Evolutionary conservation across 192 early-diverging fungal species (phyloP).

Genomic region (Linnemannia elongata): DNA sequence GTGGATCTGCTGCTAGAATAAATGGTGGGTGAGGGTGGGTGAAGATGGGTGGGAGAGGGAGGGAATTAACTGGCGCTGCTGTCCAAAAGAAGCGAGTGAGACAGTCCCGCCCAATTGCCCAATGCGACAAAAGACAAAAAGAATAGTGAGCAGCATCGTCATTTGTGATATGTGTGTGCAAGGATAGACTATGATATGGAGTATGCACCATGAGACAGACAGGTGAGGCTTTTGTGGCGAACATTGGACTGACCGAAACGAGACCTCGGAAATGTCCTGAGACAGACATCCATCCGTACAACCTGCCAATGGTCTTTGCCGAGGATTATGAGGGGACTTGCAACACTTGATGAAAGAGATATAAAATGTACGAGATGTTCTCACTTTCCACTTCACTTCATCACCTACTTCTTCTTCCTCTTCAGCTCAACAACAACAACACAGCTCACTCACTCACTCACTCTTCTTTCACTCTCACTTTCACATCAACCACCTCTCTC

Average conservation of each 20-base stretch:
- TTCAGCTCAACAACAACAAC: conserved; percentile 14
- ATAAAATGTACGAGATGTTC: not conserved
- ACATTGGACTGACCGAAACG: not conserved
- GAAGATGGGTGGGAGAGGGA: not conserved
- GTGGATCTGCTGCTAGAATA: not conserved
- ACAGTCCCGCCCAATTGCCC: not conserved
- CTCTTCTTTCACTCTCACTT: not conserved
- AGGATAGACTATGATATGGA: too few relatives aligned
- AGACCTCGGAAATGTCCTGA: not conserved
- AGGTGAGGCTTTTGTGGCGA: too few relatives aligned
- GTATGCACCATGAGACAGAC: too few relatives aligned
- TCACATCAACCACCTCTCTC: too few relatives aligned
- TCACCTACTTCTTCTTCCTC: not conserved
- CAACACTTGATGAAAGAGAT: not conserved
- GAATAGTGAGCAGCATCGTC: not conserved
- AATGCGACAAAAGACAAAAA: not conserved
- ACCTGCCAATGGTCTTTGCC: not conserved
- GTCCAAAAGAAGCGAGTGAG: conserved; percentile 1
- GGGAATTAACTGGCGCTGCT: not conserved
- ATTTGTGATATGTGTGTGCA: too few relatives aligned
- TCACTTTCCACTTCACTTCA: not conserved
- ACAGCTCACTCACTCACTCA: not conserved
- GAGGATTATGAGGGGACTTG: not conserved
- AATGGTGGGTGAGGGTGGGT: not conserved
- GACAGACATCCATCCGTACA: not conserved